Evolutionary conservation across 2,329 filamentous ascomycete species (phyloP), one percentile per base, ranked within the genome.

Genomic region (Xylaria polymorpha): DNA sequence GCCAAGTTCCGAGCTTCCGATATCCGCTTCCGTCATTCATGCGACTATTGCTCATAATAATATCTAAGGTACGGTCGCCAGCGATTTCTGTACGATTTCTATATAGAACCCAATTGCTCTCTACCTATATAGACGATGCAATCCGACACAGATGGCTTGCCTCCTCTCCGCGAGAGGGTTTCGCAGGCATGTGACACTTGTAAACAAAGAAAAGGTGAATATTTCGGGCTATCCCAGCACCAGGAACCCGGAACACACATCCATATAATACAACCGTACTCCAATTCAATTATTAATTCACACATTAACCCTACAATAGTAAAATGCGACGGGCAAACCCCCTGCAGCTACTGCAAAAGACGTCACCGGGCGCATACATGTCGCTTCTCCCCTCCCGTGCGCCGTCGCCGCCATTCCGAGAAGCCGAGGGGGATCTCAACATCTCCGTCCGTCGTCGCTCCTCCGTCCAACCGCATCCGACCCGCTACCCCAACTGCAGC

Each of bases 161-260:
- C 61, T 35, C 72, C 66, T 58, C 41, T 71, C 37, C 79, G 79
- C 51, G 73, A 74, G 15, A 85, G 85, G 68, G 83, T 86, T 51
- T 80, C 84, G 66, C 86, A 86, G 69, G 86, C 86, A 51, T 87
- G 86, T 76, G 85, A 87, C 70, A 81, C 81, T 2, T 87, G 85
- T 79, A 87, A 87, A 72, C 80, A 82, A 12, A 82, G 85, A 64
- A 87, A 87, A 80, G 80, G 77, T 79, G 66, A 57, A 29, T 14
- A 39, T 37, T n/a, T 39, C 12, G 10, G 32, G 29, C 9, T 37
- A 22, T 22, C 9, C 18, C 6, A 55, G 18, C 3, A 37, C 4
- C 18, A 29, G 50, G 22, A 41, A 29, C 39, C 12, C 37, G 12
- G 37, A 14, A 8, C 46, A 48, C 15, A 25, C 10, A 3, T 5